Base-by-base conservation (phyloP, 768 basidiomycete species). In the Russula ochroleuca region DNA sequence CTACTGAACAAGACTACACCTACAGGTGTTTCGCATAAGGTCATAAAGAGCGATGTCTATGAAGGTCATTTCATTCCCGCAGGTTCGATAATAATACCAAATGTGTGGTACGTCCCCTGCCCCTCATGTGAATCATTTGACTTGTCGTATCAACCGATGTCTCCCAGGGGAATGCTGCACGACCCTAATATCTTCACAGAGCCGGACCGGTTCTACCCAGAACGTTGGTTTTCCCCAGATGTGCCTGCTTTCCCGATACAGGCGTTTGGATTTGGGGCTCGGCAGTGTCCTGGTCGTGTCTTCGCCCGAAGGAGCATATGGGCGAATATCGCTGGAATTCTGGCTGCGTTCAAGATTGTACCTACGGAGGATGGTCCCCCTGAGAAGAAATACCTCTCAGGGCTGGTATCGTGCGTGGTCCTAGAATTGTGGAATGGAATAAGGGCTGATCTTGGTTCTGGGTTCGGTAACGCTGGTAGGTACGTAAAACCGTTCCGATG, bases 101-200 rank as follows among this genome's bases (percentile, higher is more conserved):
- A 51, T 31, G 28, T 31, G 28, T 51, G 50, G 50, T 51, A n/a
- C 15, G 50, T 10, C 13, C 10, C 35, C 45, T 47, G 10, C 43
- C 21, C 28, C 15, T 50, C 49, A 50, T 25, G 23, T 28, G 48
- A 5, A 49, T 52, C 11, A 19, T 4, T 6, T 38, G 13, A 38
- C 21, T 1, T 15, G 21, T 38, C 51, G 35, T 2, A 10, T 33
- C 37, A 21, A 38, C 37, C 10, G 21, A 37, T 38, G 35, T 8
- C 19, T 38, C 52, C n/a, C 21, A 53, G 33, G 52, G 52, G 35
- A 37, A 53, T 53, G 52, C 35, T 53, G 6, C 52, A 53, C 21
- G 52, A 53, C 15, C 52, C 52, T 8, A 23, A 53, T 17, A 38
- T 53, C 52, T 53, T 53, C 21, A n/a, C 52, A 11, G 35, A 53